Percentiles rank a stretch among this genome's conserved stretches.
Evolutionary conservation across 2,329 filamentous ascomycete genomes (phyloP).

Genomic region (Fusarium coicis): DNA sequence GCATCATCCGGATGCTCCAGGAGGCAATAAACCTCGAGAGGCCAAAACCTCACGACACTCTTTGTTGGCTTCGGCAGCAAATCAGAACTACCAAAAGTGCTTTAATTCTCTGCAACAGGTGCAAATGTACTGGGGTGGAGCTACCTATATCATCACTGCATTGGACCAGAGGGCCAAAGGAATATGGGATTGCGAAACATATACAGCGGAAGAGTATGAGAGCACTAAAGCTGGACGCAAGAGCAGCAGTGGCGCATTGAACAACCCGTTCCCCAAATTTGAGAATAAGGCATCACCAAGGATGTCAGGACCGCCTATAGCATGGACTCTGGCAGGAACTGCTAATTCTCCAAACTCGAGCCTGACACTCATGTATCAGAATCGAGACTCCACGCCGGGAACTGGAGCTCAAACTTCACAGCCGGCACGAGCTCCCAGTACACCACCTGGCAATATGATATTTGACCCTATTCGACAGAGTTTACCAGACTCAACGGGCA

Average conservation of each 20-base stretch:
- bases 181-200: constrained; percentile 80
- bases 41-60: constrained; percentile 72
- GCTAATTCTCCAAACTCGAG: constrained; percentile 88
- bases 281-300: constrained; percentile 62
- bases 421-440: constrained; percentile 52
- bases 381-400: constrained; percentile 41
- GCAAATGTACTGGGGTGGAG: constrained; percentile 87
- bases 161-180: constrained; percentile 89
- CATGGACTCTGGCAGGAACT: constrained; percentile 88
- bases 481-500: constrained; percentile 59
- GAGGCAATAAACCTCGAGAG: constrained; percentile 28
- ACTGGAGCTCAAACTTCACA: constrained; percentile 15
- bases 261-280: constrained; percentile 56
- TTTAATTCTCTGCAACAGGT: constrained; percentile 85
- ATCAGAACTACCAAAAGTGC: constrained; percentile 87
- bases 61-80: constrained; percentile 81
- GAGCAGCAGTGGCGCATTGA: constrained; percentile 50
- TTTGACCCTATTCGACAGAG: constrained; percentile 70
- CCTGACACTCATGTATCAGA: constrained; percentile 82
- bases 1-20: constrained; percentile 5
- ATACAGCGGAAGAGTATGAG: constrained; percentile 79
- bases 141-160: constrained; percentile 86
- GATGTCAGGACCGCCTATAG: constrained; percentile 65
- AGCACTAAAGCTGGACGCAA: constrained; percentile 67
- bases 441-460: constrained; percentile 67